Conservation (phyloP, 2,329 filamentous ascomycete genomes). For the Coleophoma cylindrospora region DNA sequence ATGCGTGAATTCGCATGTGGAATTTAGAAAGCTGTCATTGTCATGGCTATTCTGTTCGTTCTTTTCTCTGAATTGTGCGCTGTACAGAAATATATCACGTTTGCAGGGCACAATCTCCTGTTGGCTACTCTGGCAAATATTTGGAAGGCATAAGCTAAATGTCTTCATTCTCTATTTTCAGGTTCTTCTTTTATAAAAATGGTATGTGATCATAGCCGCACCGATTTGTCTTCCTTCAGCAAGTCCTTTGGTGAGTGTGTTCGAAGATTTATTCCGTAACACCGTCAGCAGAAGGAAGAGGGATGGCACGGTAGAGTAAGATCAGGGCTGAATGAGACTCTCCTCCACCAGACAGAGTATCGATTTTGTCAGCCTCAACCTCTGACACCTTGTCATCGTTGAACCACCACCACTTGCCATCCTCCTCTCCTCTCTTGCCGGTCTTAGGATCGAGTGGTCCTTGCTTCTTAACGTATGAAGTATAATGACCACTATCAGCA, state of each 20-base stretch:
- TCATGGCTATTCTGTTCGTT: too few relatives aligned
- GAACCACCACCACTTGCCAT: slow-evolving; percentile 99
- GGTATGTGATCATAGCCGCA: too few relatives aligned
- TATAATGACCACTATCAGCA: slow-evolving; percentile 97
- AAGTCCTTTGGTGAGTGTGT: too few relatives aligned
- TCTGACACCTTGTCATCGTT: slow-evolving; percentile 97
- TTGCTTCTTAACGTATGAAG: slow-evolving; percentile 93
- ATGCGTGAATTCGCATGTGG: too few relatives aligned
- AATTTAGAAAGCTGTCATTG: too few relatives aligned
- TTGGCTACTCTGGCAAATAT: not conserved
- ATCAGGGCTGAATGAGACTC: slow-evolving; percentile 82
- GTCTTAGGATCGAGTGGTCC: slow-evolving; percentile 66
- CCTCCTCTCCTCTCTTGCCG: slow-evolving; percentile 73
- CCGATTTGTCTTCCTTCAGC: too few relatives aligned
- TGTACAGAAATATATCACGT: too few relatives aligned
- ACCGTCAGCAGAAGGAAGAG: slow-evolving; percentile 55
- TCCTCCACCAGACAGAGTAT: slow-evolving; percentile 82
- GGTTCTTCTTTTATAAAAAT: too few relatives aligned
- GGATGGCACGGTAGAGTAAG: slow-evolving; percentile 70
- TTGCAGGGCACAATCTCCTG: too few relatives aligned
- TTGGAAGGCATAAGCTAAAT: not conserved
- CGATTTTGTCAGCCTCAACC: slow-evolving; percentile 86
- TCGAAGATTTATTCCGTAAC: slow-evolving; percentile 5
- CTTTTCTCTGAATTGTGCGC: too few relatives aligned
- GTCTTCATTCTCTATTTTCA: too few relatives aligned